Base-by-base conservation (phyloP, 768 basidiomycete genomes). In the Rhizopogon sp. region DNA sequence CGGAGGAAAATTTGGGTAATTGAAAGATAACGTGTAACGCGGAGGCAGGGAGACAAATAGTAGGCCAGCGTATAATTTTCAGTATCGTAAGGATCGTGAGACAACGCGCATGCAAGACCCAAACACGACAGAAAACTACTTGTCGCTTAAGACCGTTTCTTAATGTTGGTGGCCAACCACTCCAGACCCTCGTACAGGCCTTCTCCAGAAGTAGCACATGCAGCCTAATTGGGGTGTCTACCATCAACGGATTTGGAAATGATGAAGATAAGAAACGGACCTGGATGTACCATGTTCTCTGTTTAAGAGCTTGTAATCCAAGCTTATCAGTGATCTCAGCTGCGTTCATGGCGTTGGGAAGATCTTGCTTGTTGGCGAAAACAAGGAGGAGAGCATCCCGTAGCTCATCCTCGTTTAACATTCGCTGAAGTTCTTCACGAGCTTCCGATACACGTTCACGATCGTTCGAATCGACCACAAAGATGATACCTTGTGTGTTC, bases 351-450 rank as follows among this genome's bases (percentile, higher is more conserved):
- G 96, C 97, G 71, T 99, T 98, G 61, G 97, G 97, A 69, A 99
- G 77, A 85, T 99, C 97, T 77, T 99, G 97, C 79, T 99, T 99
- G 86, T 99, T 99, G 73, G 97, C 96, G 66, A 98, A 98, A 68
- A 99, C 97, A 62, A 99, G 85, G 63, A 99, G 88, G 66, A 98
- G 89, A 51, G 96, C 96, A 73, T 98, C 94, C 60, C 95, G 92
- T 64, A 99, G 89, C 76, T 99, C 97, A 69, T 98, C 97, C 74
- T 99, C 97, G 74, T 97, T 98, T 72, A 99, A 75, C 97, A 99
- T 99, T 67, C 97, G 88, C 73, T 98, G 97, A 53, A 99, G 85
- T 76, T 99, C 97, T 78, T 98, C 97, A 58, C 97, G 88, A 56
- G 97, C 97, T 77, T 99, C 97, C 39, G 92, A 88, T 60, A 99